These are phyloP conservation scores for Colletotrichum agaves DNA, from an alignment of 2,329 filamentous ascomycete species.

Conservation along the genomic window DNA sequence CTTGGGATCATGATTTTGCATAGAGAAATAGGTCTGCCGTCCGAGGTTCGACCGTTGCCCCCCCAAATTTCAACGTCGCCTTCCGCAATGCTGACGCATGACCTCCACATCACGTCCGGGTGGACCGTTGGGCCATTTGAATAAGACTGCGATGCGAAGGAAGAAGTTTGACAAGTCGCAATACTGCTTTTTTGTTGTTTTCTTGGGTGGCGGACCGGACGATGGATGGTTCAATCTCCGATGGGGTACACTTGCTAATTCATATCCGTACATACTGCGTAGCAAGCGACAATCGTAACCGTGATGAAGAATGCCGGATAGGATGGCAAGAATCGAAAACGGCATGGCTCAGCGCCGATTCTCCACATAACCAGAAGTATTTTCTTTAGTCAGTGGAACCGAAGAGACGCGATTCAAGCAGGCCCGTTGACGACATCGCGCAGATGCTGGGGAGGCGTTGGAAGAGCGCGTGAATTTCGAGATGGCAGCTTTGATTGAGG, in stretches of 20 bases:
- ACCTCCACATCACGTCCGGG: neutral
- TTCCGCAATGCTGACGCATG: slow-evolving; percentile 22
- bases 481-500: neutral
- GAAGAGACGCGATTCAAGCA: slow-evolving; percentile 29
- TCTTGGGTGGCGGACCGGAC: slow-evolving; percentile 12
- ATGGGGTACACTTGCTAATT: slow-evolving; percentile 15
- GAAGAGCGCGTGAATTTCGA: neutral
- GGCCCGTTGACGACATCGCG: slow-evolving; percentile 20
- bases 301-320: slow-evolving; percentile 14
- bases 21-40: slow-evolving; percentile 26
- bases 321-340: slow-evolving; percentile 31
- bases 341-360: slow-evolving; percentile 14
- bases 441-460: slow-evolving; percentile 16
- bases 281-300: slow-evolving; percentile 12
- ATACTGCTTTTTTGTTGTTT: slow-evolving; percentile 14
- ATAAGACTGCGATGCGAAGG: neutral
- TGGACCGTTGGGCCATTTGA: slow-evolving; percentile 12
- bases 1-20: slow-evolving; percentile 36
- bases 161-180: slow-evolving; percentile 7
- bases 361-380: slow-evolving; percentile 14
- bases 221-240: slow-evolving; percentile 22
- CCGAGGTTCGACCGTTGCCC: slow-evolving; percentile 33
- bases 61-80: slow-evolving; percentile 25
- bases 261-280: slow-evolving; percentile 16
- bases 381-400: slow-evolving; percentile 27